Percentiles rank a stretch among this genome's conserved stretches.
Evolutionary conservation across 768 basidiomycete genomes (phyloP).

Genomic region (Termitomyces sp.): DNA sequence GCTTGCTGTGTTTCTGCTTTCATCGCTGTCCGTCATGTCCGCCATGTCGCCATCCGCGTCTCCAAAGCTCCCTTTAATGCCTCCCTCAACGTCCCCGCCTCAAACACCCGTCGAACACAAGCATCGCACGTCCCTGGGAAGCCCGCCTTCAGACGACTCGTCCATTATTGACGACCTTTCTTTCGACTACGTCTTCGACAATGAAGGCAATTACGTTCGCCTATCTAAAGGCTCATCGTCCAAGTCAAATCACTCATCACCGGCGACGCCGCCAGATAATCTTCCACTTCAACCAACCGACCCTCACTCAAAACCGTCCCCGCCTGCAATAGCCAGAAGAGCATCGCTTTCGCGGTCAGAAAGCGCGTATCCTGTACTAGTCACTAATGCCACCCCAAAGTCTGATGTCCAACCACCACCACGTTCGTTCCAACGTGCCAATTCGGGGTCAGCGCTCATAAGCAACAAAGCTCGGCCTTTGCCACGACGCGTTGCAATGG

Average conservation of each 20-base stretch:
- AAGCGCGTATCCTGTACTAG: slow-evolving; percentile 49
- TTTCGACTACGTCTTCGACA: slow-evolving; percentile 58
- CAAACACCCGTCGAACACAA: slow-evolving; percentile 32
- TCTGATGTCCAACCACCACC: slow-evolving; percentile 28
- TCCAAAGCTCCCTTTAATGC: slow-evolving; percentile 14
- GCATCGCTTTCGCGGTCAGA: slow-evolving; percentile 63
- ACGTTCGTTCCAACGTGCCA: slow-evolving; percentile 62
- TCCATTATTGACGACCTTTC: slow-evolving; percentile 60
- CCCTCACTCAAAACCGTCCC: slow-evolving; percentile 28
- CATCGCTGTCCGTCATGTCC: slow-evolving; percentile 22
- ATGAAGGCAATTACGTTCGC: slow-evolving; percentile 51
- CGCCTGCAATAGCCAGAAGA: slow-evolving; percentile 38
- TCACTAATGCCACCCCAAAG: slow-evolving; percentile 21
- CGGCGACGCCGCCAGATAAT: slow-evolving; percentile 39
- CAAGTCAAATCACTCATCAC: slow-evolving; percentile 40
- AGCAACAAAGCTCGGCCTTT: slow-evolving; percentile 28
- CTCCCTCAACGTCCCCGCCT: slow-evolving; percentile 33
- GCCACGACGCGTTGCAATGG: slow-evolving; percentile 37
- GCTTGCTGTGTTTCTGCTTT: slow-evolving; percentile 23
- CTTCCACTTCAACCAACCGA: slow-evolving; percentile 31
- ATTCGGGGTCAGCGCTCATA: slow-evolving; percentile 52
- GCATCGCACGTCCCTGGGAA: slow-evolving; percentile 24
- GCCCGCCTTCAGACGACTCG: slow-evolving; percentile 50
- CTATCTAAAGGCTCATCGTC: slow-evolving; percentile 46
- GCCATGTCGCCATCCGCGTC: slow-evolving; percentile 13